phyloP scores from a whole-genome alignment of 2,329 filamentous ascomycete species.

The Blastomyces gilchristii region DNA sequence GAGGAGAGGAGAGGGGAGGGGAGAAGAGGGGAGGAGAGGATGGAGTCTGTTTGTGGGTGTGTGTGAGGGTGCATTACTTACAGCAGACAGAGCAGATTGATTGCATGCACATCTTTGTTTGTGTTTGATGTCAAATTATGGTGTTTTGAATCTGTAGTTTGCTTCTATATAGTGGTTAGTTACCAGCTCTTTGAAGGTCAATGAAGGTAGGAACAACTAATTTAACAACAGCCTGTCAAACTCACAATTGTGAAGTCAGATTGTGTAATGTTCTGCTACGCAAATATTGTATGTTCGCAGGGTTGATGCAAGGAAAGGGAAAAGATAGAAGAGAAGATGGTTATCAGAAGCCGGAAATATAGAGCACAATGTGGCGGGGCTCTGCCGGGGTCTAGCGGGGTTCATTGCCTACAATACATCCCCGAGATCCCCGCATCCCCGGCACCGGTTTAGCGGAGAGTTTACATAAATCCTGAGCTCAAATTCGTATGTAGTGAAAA shows the following conservation, averaged over 20 bases:
- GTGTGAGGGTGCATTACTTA: conserved; percentile 4
- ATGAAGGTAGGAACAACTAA: background rate
- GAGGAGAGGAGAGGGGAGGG: background rate
- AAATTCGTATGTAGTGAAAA: too few species aligned
- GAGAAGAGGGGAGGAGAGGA: background rate
- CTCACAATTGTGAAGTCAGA: background rate
- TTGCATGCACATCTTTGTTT: conserved; percentile 15
- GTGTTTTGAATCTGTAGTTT: background rate
- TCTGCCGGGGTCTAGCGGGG: too few species aligned
- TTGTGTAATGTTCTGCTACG: too few species aligned
- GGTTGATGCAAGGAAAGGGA: too few species aligned
- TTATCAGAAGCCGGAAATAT: too few species aligned
- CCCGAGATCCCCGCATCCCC: too few species aligned
- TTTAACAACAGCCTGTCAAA: background rate
- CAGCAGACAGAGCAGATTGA: conserved; percentile 11
- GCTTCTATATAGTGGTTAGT: background rate
- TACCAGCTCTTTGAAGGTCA: background rate
- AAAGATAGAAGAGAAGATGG: too few species aligned
- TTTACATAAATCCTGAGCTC: too few species aligned
- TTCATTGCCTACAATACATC: too few species aligned
- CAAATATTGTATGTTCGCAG: too few species aligned
- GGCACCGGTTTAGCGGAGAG: too few species aligned
- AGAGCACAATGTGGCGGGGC: too few species aligned
- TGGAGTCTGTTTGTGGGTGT: background rate
- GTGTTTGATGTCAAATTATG: background rate